phyloP scores from a whole-genome alignment of 257 asterid species.

The Agastache rugosa region DNA sequence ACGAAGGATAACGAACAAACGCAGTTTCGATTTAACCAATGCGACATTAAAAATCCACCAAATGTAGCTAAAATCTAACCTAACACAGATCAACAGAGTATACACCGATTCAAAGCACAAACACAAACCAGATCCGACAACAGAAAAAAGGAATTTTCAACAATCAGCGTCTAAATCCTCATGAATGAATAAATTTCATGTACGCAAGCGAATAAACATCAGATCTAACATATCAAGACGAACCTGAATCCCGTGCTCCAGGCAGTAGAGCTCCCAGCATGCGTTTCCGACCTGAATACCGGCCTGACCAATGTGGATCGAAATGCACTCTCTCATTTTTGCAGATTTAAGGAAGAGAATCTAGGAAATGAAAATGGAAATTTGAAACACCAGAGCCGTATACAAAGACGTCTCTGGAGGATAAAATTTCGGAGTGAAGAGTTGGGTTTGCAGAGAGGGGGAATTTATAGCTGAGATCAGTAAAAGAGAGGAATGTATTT shows the following conservation, averaged over 20 bases:
- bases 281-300: conserved; percentile 97
- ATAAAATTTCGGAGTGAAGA: conserved; percentile 20
- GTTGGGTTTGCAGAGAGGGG: conserved; percentile 4
- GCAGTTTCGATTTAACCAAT: not conserved
- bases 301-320: conserved; percentile 98
- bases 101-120: not conserved
- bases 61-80: not conserved
- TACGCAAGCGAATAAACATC: not conserved
- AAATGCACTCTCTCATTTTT: conserved; percentile 96
- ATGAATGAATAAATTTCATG: not conserved
- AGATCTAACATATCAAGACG: conserved; percentile 30
- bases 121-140: not conserved
- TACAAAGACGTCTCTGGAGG: conserved; percentile 57
- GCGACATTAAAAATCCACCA: not conserved
- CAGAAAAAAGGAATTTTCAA: not conserved
- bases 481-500: conserved; percentile 9
- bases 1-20: not conserved
- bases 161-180: not conserved
- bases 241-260: conserved; percentile 90
- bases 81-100: not conserved
- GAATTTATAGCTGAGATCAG: conserved; percentile 9
- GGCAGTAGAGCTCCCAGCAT: conserved; percentile 97
- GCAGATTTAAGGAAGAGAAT: not conserved
- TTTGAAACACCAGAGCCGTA: conserved; percentile 47
- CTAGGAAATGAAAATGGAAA: not conserved